A percentile compares a stretch with the other conserved stretches of the same genome.
These are phyloP conservation scores for Phytophthora multivora DNA, from an alignment of 352 stramenopile genomes.

Conservation along the genomic window DNA sequence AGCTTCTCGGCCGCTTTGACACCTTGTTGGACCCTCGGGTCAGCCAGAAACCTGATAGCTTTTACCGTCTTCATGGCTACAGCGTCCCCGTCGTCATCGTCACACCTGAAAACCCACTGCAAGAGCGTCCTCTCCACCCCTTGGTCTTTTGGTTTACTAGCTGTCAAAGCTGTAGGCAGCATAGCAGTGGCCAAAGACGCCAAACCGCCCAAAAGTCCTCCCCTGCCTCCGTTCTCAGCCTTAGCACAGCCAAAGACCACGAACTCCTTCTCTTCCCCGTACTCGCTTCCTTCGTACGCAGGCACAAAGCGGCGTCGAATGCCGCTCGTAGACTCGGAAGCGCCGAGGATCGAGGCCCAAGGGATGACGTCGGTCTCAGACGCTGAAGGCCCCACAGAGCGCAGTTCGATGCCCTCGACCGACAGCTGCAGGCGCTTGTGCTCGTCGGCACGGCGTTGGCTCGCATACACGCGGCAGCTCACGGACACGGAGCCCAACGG, in stretches of 20 bases:
- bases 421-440: constrained; percentile 38
- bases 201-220: constrained; percentile 22
- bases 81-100: constrained; percentile 32
- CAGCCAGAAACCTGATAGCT: constrained; percentile 50
- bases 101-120: constrained; percentile 57
- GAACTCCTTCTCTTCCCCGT: constrained; percentile 35
- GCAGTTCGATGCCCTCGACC: constrained; percentile 43
- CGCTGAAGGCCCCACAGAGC: constrained; percentile 3
- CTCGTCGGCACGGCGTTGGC: constrained; percentile 28
- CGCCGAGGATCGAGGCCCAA: constrained; percentile 54
- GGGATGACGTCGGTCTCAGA: constrained; percentile 35
- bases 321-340: constrained; percentile 32
- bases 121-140: constrained; percentile 35
- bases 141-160: constrained; percentile 14
- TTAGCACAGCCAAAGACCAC: constrained; percentile 45
- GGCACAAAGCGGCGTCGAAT: constrained; percentile 29
- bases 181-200: constrained; percentile 32
- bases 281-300: constrained; percentile 21
- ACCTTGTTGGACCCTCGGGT: constrained; percentile 36
- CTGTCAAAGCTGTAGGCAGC: constrained; percentile 22
- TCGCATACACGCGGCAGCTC: constrained; percentile 33
- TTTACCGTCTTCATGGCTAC: constrained; percentile 37
- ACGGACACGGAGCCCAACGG: constrained; percentile 31
- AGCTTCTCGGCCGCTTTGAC: constrained; percentile 35
- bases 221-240: constrained; percentile 6